Evolutionary conservation across 2,329 filamentous ascomycete species (phyloP).

Genomic region (Diaporthe destruens): DNA sequence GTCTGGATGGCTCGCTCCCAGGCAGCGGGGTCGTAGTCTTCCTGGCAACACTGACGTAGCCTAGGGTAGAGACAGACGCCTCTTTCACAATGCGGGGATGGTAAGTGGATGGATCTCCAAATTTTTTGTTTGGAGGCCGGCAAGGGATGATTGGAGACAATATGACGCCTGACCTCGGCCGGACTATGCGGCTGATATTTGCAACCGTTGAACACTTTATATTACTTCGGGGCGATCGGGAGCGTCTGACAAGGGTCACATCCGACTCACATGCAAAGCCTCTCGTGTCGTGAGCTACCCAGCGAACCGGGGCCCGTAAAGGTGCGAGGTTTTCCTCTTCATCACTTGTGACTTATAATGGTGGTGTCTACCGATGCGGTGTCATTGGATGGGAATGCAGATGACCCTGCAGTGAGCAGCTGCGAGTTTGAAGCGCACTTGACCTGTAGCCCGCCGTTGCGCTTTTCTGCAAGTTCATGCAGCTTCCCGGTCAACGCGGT

Average conservation of each 20-base stretch:
- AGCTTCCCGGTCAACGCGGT: background rate
- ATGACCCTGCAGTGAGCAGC: background rate
- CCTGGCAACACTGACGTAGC: background rate
- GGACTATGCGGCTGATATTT: background rate
- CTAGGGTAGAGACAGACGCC: background rate
- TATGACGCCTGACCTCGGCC: background rate
- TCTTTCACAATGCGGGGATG: background rate
- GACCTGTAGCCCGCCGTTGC: slow-evolving; percentile 12
- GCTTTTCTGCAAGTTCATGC: slow-evolving; percentile 18
- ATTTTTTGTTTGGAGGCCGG: background rate
- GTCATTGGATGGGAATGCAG: slow-evolving; percentile 4
- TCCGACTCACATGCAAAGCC: slow-evolving; percentile 11
- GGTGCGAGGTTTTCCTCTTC: background rate
- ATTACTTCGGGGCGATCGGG: background rate
- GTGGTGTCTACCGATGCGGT: background rate
- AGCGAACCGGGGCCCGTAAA: slow-evolving; percentile 23
- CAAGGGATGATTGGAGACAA: slow-evolving; percentile 5
- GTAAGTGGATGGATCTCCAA: background rate
- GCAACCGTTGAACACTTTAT: slow-evolving; percentile 4
- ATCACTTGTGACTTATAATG: slow-evolving; percentile 2
- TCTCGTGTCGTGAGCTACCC: background rate
- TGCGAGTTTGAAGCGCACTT: slow-evolving; percentile 24
- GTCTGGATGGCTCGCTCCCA: background rate
- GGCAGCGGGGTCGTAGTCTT: background rate
- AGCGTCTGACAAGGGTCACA: slow-evolving; percentile 2